Evolutionary conservation across 1,139 yeast species (phyloP).

Genomic region (Sugiyamaella neomexicana): DNA sequence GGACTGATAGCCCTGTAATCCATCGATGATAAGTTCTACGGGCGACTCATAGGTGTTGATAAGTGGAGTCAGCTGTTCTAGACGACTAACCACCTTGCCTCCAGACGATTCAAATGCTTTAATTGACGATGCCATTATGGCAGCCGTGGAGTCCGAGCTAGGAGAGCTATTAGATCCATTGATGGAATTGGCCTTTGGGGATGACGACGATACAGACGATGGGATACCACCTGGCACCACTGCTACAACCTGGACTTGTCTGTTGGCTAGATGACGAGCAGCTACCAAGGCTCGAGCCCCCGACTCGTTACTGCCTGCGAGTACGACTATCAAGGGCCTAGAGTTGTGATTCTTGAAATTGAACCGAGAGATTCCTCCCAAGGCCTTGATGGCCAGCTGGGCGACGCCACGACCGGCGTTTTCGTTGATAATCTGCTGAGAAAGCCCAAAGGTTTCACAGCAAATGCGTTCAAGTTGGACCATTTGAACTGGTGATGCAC

Average conservation of each 20-base stretch:
- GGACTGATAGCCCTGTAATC: conserved; percentile 78
- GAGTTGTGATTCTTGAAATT: conserved; percentile 66
- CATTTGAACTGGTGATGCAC: conserved; percentile 78
- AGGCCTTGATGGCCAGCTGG: conserved; percentile 55
- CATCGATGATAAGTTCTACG: conserved; percentile 75
- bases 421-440: conserved; percentile 48
- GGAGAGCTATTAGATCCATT: not conserved
- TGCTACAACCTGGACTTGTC: conserved; percentile 68
- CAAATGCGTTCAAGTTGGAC: conserved; percentile 73
- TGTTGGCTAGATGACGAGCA: conserved; percentile 76
- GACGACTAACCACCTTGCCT: conserved; percentile 50
- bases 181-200: not conserved
- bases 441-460: conserved; percentile 52
- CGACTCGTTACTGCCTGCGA: conserved; percentile 72
- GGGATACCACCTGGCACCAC: conserved; percentile 44
- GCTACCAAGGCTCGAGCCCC: conserved; percentile 78
- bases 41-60: conserved; percentile 62
- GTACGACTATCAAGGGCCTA: conserved; percentile 71
- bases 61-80: conserved; percentile 41
- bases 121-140: conserved; percentile 3
- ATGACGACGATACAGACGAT: not conserved
- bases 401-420: conserved; percentile 71
- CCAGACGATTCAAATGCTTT: conserved; percentile 53
- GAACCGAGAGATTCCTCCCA: conserved; percentile 70
- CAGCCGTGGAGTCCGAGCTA: not conserved